Base-by-base conservation (phyloP, 306 rosid genomes). In the Potentilla sterilis region DNA sequence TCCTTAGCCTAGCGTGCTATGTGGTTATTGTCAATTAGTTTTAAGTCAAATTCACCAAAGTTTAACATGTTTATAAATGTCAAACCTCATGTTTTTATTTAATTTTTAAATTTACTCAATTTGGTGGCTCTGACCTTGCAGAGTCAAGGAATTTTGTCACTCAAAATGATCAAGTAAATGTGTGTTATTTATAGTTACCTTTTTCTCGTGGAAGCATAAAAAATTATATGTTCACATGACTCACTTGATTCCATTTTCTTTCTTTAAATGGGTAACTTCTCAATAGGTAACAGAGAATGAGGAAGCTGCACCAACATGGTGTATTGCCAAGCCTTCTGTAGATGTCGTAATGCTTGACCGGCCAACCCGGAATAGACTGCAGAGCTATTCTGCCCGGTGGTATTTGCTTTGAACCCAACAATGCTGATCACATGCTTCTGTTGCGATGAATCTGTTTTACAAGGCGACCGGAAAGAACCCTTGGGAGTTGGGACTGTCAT, bases 401-500 rank as follows among this genome's bases (percentile, higher is more conserved):
- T 19, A 54, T 7, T 54, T 54, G 28, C 59, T 54, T 52, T 7
- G 22, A 52, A 16, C 58, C 58, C 22, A n/a, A 52, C 59, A 54
- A 54, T 54, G 59, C 11, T 54, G 22, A 1, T 19, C 58, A 51
- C 58, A 51, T 51, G 63, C 80, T 46, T 77, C 81, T 19, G 40
- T 77, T 46, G 69, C 70, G 6, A 77, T 70, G 70, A 69, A 77
- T 59, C 76, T 77, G 70, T 77, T 69, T 9, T 46, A 69, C 49
- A 59, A 16, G 70, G 49, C 76, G 9, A 51, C 81, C 4, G 64
- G 76, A 46, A 77, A 77, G 52, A 69, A 77, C 51, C 59, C 49
- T 46, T 77, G 75, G 81, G 65, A 59, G 41, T 46, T 77, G 75
- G 81, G 65, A 59, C 70, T 69, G 75, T 51, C 81, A 77, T 46